phyloP scores from a whole-genome alignment of 1,284 basidiomycete species.

The Termitomyces sp. region DNA sequence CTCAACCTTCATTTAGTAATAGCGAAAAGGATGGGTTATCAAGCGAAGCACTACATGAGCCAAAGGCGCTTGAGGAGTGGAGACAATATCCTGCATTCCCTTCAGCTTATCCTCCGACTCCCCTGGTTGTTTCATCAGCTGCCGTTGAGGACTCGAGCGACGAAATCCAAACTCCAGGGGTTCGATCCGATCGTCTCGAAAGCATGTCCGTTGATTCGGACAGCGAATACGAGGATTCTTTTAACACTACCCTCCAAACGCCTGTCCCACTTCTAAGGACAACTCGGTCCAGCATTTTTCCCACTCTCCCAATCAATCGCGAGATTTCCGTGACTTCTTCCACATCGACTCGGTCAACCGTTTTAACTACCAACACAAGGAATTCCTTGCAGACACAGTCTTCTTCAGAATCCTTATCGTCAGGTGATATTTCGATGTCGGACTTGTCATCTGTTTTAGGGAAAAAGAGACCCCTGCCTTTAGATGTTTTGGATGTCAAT shows the following conservation, averaged over 20 bases:
- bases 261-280: constrained; percentile 34
- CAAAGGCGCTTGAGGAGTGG: constrained; percentile 37
- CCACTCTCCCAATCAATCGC: constrained; percentile 11
- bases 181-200: constrained; percentile 24
- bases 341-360: constrained; percentile 37
- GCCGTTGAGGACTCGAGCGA: constrained; percentile 54
- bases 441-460: constrained; percentile 26
- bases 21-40: not conserved
- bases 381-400: constrained; percentile 40
- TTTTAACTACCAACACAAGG: constrained; percentile 42
- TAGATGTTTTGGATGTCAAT: constrained; percentile 7
- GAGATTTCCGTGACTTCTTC: constrained; percentile 29
- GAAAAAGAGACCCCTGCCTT: constrained; percentile 18
- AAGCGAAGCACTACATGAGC: constrained; percentile 12
- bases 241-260: constrained; percentile 62
- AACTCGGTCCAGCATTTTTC: constrained; percentile 20
- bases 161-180: constrained; percentile 26
- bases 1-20: not conserved
- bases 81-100: constrained; percentile 39
- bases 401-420: constrained; percentile 39
- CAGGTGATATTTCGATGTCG: constrained; percentile 28
- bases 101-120: constrained; percentile 41
- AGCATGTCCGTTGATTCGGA: constrained; percentile 28
- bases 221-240: constrained; percentile 49
- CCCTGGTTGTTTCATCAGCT: constrained; percentile 21